phyloP scores from a whole-genome alignment of 2,329 filamentous ascomycete genomes.

The Aspergillus pseudotamarii region DNA sequence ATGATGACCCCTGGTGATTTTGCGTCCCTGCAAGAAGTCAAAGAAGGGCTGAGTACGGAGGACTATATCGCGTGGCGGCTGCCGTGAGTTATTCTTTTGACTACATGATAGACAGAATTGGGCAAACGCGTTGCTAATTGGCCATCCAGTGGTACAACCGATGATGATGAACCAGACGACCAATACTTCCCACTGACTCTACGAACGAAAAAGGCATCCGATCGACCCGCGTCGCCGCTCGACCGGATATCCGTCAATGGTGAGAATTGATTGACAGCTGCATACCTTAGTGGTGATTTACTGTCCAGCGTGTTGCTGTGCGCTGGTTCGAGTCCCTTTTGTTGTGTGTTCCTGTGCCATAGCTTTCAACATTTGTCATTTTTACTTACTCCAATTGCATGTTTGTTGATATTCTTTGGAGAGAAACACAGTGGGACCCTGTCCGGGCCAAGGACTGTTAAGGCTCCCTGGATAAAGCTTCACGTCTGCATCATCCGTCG shows the following conservation, averaged over 20 bases:
- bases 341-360: not conserved
- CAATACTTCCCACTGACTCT: constrained; percentile 72
- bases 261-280: constrained; percentile 10
- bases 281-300: not conserved
- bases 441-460: not conserved
- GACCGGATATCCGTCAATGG: constrained; percentile 40
- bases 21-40: constrained; percentile 90
- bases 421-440: not conserved
- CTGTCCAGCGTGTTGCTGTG: not conserved
- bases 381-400: not conserved
- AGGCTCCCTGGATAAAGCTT: not conserved
- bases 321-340: not conserved
- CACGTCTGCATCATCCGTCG: not conserved
- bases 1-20: constrained; percentile 99
- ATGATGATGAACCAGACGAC: constrained; percentile 88
- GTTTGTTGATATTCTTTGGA: constrained; percentile 1
- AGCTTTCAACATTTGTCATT: constrained; percentile 2
- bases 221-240: constrained; percentile 40
- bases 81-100: constrained; percentile 68
- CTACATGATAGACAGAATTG: not conserved
- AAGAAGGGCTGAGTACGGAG: constrained; percentile 90
- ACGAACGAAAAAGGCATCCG: constrained; percentile 48
- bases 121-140: not conserved
- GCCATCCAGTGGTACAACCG: constrained; percentile 56
- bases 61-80: constrained; percentile 98